Evolutionary conservation across 2,329 filamentous ascomycete species (phyloP), one percentile per base, ranked within the genome.

Genomic region (Colletotrichum australisinense): DNA sequence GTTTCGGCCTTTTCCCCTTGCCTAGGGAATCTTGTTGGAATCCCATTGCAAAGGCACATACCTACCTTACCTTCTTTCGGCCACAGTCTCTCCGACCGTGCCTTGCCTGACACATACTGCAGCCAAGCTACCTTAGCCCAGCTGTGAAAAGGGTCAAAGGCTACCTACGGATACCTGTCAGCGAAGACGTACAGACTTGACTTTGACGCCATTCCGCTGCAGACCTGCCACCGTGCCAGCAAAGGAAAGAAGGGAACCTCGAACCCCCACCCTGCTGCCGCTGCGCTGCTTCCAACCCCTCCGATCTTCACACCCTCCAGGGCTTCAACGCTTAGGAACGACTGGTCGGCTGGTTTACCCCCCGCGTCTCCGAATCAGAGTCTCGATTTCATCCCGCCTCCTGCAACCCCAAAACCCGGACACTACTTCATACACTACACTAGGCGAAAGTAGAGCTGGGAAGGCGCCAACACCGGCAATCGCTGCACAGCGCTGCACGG

Each of bases 391-490:
- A 52, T 35, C 42, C 38, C 38, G 38, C 38, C 38, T 19, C 63
- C 42, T 63, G 57, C 57, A 68, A 35, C 46, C 46, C 22, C 19
- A 53, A 35, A 62, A 49, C 14, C 52, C 46, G 26, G 46, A 49
- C 42, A 49, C 42, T 49, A n/a, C 42, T 42, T 42, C 35, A 7
- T 19, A 19, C 30, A 9, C 58, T 42, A 67, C 26, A 30, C n/a
- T 32, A 35, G 11, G 11, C 52, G 38, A 38, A 52, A 68, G 38
- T 30, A 69, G 65, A 72, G 52, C 65, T 72, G 57, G 28, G 28
- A 38, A 66, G 55, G 69, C 69, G 65, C 65, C 65, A 69, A 63
- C 57, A 28, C 69, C 65, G 69, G 57, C 58, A 69, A 62, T 24
- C 42, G 42, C 42, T 49, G 42, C 19, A 19, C 38, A 16, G 38